A percentile compares a stretch with the other conserved stretches of the same genome.
Evolutionary conservation across 352 stramenopile species (phyloP).

Genomic region (Globisporangium emineosum): DNA sequence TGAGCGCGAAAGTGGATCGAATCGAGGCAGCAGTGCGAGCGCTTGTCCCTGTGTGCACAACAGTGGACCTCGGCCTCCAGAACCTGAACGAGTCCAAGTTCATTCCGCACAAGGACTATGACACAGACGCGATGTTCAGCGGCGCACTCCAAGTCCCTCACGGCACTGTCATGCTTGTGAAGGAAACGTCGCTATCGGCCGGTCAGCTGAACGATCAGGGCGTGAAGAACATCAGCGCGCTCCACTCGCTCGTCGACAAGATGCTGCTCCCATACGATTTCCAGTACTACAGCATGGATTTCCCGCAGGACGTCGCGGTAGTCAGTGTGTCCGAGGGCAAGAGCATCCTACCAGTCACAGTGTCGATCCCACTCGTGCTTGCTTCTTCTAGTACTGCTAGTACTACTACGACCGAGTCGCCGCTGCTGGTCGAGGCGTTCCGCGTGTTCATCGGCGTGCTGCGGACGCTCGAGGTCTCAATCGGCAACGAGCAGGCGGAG

Average conservation of each 20-base stretch:
- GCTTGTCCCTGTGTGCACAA: slow-evolving; percentile 53
- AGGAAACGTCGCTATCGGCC: slow-evolving; percentile 62
- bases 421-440: slow-evolving; percentile 54
- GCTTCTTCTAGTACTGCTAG: background rate
- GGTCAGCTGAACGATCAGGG: slow-evolving; percentile 69
- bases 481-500: slow-evolving; percentile 74
- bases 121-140: slow-evolving; percentile 48
- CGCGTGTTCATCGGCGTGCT: slow-evolving; percentile 63
- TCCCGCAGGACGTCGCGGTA: slow-evolving; percentile 68
- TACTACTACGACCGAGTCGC: slow-evolving; percentile 6
- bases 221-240: slow-evolving; percentile 66
- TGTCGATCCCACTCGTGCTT: slow-evolving; percentile 32
- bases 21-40: slow-evolving; percentile 32
- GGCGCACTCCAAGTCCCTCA: slow-evolving; percentile 65
- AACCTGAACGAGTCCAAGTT: slow-evolving; percentile 59
- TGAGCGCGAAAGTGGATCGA: slow-evolving; percentile 19
- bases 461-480: slow-evolving; percentile 45
- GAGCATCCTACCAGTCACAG: slow-evolving; percentile 66
- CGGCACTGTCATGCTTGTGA: slow-evolving; percentile 59
- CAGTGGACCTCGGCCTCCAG: slow-evolving; percentile 59
- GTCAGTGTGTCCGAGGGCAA: slow-evolving; percentile 71
- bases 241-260: slow-evolving; percentile 72
- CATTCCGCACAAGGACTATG: slow-evolving; percentile 77
- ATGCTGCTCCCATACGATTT: slow-evolving; percentile 85
- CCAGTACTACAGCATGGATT: slow-evolving; percentile 83